Conservation (phyloP, 139 green algal genomes). For the Chlorella sp. region DNA sequence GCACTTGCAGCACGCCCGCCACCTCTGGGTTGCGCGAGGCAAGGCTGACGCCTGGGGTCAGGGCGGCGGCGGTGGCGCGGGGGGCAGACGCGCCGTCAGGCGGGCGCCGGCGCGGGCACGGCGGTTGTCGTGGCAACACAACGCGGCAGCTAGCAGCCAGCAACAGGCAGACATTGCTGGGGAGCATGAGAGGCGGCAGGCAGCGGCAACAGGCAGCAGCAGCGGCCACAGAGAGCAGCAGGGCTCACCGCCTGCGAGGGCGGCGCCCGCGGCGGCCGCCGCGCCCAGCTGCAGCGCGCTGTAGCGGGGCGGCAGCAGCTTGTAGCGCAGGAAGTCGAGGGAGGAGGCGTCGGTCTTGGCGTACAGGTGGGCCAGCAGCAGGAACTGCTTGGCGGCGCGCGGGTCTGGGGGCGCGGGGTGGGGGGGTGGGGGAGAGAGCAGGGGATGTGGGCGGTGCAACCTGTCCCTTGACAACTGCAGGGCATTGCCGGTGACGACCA, state of each 20-base stretch:
- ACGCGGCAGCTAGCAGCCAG: too few species aligned
- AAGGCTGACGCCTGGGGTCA: constrained; percentile 30
- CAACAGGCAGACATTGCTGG: too few species aligned
- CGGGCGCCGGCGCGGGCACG: background rate
- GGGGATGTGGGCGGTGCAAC: background rate
- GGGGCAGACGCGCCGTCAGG: background rate
- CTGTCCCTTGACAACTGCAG: background rate
- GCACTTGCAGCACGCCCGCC: constrained; percentile 33
- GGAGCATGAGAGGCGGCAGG: too few species aligned
- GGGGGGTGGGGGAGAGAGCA: background rate
- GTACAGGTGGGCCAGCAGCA: constrained; percentile 73
- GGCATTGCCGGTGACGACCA: too few species aligned
- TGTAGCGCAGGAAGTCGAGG: constrained; percentile 61
- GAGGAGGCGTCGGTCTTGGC: constrained; percentile 73
- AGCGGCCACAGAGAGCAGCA: background rate
- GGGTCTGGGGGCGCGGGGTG: constrained; percentile 37
- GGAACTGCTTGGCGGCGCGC: constrained; percentile 72
- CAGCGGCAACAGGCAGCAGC: too few species aligned
- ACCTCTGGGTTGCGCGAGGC: constrained; percentile 51
- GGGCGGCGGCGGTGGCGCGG: background rate
- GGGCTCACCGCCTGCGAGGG: constrained; percentile 15
- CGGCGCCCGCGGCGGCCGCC: constrained; percentile 7
- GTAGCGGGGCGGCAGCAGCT: constrained; percentile 64
- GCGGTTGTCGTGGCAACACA: too few species aligned
- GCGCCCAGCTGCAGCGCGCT: constrained; percentile 31